Base-by-base conservation (phyloP, 805 yeast species). In the Saccharomycopsis fermentans region DNA sequence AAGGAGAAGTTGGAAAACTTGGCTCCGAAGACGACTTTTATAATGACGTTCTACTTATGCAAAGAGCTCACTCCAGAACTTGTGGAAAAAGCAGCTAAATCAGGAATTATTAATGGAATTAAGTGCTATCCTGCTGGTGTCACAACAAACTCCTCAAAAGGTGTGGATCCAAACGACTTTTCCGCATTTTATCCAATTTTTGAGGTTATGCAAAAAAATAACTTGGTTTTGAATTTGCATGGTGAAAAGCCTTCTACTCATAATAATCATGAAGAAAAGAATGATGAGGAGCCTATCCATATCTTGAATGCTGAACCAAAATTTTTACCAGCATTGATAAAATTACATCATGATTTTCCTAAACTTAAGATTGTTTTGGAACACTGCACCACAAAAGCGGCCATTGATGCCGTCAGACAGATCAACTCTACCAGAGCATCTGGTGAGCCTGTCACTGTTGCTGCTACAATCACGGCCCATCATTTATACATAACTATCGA, bases 71-170 rank as follows among this genome's bases (percentile, higher is more conserved):
- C 96, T 1, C 97, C 98, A 0, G 95, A 88, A 63, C 74, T 90
- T 47, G 84, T 94, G 58, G 82, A 81, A 57, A 80, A 82, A 62
- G 98, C 97, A 37, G 95, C 91, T 6, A 68, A 76, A 58, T 66
- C 72, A 17, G 84, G 84, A 1, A 83, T 82, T 40, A 83, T 92
- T 58, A 77, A 83, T 34, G 99, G 99, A 58, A 89, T 94, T 64
- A 94, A 94, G 71, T 90, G 96, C 70, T 94, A 94, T 70, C 99
- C 99, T 48, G 97, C 98, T 1, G 99, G 99, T 52, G 99, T 94
- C 35, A 94, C 99, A n/a, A 94, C 99, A 43, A 94, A 94, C 74
- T 90, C 97, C 9, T 72, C 80, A 54, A 87, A 85, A 2, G 99
- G 99, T 55, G 97, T 94, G 26, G 94, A 87, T 70, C 95, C 95